Conservation (phyloP, 345 rosid genomes). For the Nasturtium officinale region DNA sequence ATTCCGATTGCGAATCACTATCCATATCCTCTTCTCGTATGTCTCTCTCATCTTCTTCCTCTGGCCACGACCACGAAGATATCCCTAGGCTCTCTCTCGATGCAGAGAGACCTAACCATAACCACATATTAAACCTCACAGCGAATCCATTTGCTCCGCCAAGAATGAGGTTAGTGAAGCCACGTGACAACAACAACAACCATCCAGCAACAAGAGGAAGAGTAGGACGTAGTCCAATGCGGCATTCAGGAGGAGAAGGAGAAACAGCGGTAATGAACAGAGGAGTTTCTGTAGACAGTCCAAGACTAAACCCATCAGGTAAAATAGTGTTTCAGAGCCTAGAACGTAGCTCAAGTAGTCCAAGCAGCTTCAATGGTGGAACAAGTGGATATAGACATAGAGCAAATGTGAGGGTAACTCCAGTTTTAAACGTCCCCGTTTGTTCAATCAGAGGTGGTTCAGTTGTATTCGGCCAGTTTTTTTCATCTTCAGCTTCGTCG, state of each 20-base stretch:
- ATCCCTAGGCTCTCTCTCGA: slow-evolving; percentile 80
- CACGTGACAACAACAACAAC: slow-evolving; percentile 40
- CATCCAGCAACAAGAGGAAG: slow-evolving; percentile 32
- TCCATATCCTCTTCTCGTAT: slow-evolving; percentile 75
- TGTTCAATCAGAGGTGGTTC: slow-evolving; percentile 62
- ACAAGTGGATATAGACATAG: slow-evolving; percentile 68
- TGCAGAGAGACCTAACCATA: slow-evolving; percentile 61
- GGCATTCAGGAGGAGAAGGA: slow-evolving; percentile 42
- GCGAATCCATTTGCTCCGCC: slow-evolving; percentile 75
- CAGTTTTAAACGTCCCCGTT: slow-evolving; percentile 72
- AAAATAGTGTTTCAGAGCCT: slow-evolving; percentile 86
- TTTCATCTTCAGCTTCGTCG: slow-evolving; percentile 50
- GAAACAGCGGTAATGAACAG: slow-evolving; percentile 44
- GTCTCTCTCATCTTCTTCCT: slow-evolving; percentile 88
- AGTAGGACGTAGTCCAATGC: slow-evolving; percentile 62
- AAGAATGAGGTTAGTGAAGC: slow-evolving; percentile 70
- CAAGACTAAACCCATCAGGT: slow-evolving; percentile 92
- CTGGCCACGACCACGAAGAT: slow-evolving; percentile 86
- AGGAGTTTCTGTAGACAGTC: slow-evolving; percentile 87
- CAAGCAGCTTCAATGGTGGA: slow-evolving; percentile 95
- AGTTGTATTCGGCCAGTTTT: slow-evolving; percentile 59
- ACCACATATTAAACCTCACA: slow-evolving; percentile 24
- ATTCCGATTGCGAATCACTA: slow-evolving; percentile 64
- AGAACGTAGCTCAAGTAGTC: slow-evolving; percentile 95
- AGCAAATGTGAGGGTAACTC: slow-evolving; percentile 74